Percentiles rank a stretch among this genome's conserved stretches.
phyloP scores from a whole-genome alignment of 108 stramenopile genomes.

The Cylindrotheca closterium region DNA sequence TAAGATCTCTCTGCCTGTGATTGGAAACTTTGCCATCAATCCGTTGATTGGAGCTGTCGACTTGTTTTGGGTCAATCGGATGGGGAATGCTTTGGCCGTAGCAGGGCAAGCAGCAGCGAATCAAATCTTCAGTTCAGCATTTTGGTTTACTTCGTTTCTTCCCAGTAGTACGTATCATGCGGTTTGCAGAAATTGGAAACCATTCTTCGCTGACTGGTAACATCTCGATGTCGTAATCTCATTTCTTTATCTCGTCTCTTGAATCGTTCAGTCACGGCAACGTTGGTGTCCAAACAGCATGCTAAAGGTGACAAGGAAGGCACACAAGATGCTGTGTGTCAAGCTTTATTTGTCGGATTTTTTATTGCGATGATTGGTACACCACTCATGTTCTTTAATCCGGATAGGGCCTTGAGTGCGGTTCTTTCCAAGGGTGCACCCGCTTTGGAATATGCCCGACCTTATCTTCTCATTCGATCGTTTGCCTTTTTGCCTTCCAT shows the following conservation, averaged over 20 bases:
- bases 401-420: slow-evolving; percentile 50
- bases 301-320: slow-evolving; percentile 70
- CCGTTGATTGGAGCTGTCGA: slow-evolving; percentile 87
- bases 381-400: slow-evolving; percentile 54
- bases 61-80: slow-evolving; percentile 88
- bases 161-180: slow-evolving; percentile 56
- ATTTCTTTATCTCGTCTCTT: neutral
- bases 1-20: slow-evolving; percentile 81
- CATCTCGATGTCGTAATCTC: neutral
- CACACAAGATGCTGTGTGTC: slow-evolving; percentile 78
- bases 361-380: slow-evolving; percentile 71
- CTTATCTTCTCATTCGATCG: slow-evolving; percentile 80
- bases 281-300: slow-evolving; percentile 80
- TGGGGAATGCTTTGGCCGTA: slow-evolving; percentile 90
- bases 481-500: slow-evolving; percentile 87
- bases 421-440: slow-evolving; percentile 72
- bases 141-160: slow-evolving; percentile 83
- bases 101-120: slow-evolving; percentile 91
- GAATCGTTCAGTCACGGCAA: slow-evolving; percentile 63
- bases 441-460: slow-evolving; percentile 80
- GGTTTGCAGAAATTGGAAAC: slow-evolving; percentile 6
- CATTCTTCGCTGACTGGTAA: neutral
- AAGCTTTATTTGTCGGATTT: slow-evolving; percentile 74
- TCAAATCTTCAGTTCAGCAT: slow-evolving; percentile 81
- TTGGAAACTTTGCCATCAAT: slow-evolving; percentile 89